phyloP scores from a whole-genome alignment of 148 eudicot species.

The Heliosperma pusillum region DNA sequence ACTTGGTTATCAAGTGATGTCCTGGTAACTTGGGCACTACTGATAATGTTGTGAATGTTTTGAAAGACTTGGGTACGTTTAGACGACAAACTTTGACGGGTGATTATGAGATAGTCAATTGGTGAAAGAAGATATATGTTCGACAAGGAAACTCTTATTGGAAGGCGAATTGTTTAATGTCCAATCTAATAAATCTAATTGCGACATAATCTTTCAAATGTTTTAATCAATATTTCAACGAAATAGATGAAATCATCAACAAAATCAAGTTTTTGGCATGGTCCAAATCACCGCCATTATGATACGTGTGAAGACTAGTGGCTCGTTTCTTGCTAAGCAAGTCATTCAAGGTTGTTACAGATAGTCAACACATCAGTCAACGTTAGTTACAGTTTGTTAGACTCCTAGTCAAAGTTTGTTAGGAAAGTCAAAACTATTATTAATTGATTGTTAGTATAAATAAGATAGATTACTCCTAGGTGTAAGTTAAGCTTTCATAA shows the following conservation, averaged over 20 bases:
- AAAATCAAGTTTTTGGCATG: slow-evolving; percentile 12
- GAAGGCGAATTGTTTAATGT: slow-evolving; percentile 24
- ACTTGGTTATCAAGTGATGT: not conserved
- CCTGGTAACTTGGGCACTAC: no score
- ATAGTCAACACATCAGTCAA: no score
- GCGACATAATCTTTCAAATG: slow-evolving; percentile 18
- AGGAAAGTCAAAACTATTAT: no score
- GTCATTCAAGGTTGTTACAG: no score
- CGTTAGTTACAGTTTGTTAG: no score
- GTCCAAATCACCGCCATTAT: slow-evolving; percentile 20
- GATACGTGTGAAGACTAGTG: no score
- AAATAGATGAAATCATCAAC: slow-evolving; percentile 8
- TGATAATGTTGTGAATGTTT: no score
- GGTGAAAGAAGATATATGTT: not conserved
- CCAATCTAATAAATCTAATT: slow-evolving; percentile 18
- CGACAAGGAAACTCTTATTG: slow-evolving; percentile 4
- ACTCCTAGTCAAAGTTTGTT: no score
- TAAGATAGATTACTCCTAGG: no score
- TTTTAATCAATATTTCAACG: slow-evolving; percentile 9
- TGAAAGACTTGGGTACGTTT: slow-evolving; percentile 19
- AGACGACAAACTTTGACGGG: slow-evolving; percentile 15
- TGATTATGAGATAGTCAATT: not conserved
- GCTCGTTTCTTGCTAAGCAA: no score
- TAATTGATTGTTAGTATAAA: no score
- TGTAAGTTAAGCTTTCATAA: no score